phyloP scores from a whole-genome alignment of 2,329 filamentous ascomycete species.

The Berkeleyomyces rouxiae region DNA sequence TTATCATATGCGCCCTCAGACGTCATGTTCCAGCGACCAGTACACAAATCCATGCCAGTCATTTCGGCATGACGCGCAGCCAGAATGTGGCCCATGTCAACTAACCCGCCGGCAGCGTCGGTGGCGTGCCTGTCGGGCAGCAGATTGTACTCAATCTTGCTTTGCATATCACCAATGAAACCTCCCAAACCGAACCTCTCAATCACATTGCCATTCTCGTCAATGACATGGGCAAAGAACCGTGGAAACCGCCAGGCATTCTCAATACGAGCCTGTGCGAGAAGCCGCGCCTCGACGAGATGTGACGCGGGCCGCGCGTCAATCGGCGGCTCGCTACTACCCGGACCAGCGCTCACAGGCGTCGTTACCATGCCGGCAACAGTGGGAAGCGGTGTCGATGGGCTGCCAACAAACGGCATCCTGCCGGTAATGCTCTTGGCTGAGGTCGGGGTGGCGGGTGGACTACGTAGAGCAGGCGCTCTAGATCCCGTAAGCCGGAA shows the following conservation, averaged over 20 bases:
- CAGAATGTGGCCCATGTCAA: conserved; percentile 35
- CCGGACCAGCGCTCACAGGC: conserved; percentile 18
- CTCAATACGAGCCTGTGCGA: conserved; percentile 50
- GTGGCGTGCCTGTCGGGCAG: conserved; percentile 37
- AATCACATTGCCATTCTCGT: conserved; percentile 33
- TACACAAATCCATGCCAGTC: conserved; percentile 25
- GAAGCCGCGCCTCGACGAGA: conserved; percentile 36
- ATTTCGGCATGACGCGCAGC: conserved; percentile 31
- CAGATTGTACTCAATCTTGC: conserved; percentile 43
- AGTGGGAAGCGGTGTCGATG: conserved; percentile 9
- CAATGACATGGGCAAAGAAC: conserved; percentile 41
- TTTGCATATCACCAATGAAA: conserved; percentile 44
- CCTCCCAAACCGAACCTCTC: conserved; percentile 40
- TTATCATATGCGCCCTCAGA: conserved; percentile 23
- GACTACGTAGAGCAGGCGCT: conserved; percentile 16
- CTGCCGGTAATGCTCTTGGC: conserved; percentile 7
- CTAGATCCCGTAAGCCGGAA: conserved; percentile 20
- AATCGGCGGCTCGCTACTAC: conserved; percentile 15
- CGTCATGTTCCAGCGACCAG: conserved; percentile 29
- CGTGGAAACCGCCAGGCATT: conserved; percentile 35
- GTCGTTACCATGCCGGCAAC: neutral
- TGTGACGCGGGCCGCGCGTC: conserved; percentile 22
- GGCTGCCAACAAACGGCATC: conserved; percentile 14
- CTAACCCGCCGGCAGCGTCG: conserved; percentile 39
- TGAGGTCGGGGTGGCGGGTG: conserved; percentile 5